phyloP scores from a whole-genome alignment of 768 basidiomycete species.

The Lactifluus volemus region DNA sequence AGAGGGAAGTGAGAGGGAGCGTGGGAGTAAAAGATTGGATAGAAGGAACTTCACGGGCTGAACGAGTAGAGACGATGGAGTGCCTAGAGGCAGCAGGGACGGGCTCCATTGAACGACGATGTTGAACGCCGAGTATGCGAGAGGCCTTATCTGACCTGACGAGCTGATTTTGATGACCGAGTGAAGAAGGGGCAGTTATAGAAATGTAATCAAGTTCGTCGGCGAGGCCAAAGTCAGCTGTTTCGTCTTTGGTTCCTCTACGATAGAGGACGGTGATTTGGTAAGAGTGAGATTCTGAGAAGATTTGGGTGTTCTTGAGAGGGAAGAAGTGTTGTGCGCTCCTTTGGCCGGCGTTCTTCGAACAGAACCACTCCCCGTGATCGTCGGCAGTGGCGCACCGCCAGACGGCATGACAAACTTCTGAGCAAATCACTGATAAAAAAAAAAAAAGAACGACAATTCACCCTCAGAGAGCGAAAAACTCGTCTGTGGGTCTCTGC shows the following conservation, averaged over 20 bases:
- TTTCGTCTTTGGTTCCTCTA: constrained; percentile 3
- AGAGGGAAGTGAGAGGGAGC: constrained; percentile 71
- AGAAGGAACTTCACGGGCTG: constrained; percentile 46
- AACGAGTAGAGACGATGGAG: constrained; percentile 71
- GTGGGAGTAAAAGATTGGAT: constrained; percentile 58
- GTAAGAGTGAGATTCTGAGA: background rate
- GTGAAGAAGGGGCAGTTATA: constrained; percentile 28
- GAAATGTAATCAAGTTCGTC: constrained; percentile 74
- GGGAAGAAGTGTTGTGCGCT: background rate
- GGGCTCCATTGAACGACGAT: constrained; percentile 76
- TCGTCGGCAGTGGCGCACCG: background rate
- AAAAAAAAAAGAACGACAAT: background rate
- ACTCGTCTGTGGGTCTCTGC: background rate
- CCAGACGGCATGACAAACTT: background rate
- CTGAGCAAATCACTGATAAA: background rate
- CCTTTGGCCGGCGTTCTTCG: background rate
- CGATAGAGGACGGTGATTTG: background rate
- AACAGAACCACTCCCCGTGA: background rate
- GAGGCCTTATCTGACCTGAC: constrained; percentile 65
- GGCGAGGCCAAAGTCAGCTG: constrained; percentile 40
- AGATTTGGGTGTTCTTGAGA: background rate
- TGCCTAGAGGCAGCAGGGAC: constrained; percentile 70
- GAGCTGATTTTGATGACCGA: constrained; percentile 27
- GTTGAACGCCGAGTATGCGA: constrained; percentile 65
- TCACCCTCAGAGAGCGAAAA: background rate